These are phyloP conservation scores for Grigorovia transvaalensis DNA, from an alignment of 805 yeast species.

Conservation along the genomic window DNA sequence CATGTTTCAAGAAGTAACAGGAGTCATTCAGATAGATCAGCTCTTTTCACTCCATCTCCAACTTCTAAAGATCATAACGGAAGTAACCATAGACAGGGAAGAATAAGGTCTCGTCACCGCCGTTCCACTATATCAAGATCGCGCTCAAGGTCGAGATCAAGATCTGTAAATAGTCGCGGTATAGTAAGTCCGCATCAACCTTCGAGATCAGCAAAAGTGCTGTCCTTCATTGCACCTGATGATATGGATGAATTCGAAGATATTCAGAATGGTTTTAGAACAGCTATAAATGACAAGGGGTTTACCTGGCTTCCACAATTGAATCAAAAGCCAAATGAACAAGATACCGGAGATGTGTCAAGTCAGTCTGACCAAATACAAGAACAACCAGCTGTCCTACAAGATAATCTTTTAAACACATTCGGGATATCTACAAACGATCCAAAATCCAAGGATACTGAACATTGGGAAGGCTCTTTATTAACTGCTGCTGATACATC, in stretches of 20 bases:
- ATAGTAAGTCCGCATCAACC: constrained; percentile 9
- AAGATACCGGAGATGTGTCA: constrained; percentile 1
- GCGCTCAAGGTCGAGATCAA: constrained; percentile 2
- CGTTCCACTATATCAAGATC: not conserved
- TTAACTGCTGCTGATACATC: not conserved
- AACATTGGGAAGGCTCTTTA: constrained; percentile 3
- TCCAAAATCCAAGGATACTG: not conserved
- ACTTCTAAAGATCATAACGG: constrained; percentile 5
- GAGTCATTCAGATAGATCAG: not conserved
- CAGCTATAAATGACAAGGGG: constrained; percentile 20
- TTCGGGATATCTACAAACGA: not conserved
- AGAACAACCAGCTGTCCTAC: not conserved
- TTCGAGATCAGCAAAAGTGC: constrained; percentile 20
- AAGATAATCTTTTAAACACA: not conserved
- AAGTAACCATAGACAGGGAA: constrained; percentile 2
- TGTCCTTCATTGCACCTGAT: constrained; percentile 23
- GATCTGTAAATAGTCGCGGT: constrained; percentile 5
- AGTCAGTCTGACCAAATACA: not conserved
- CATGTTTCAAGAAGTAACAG: constrained; percentile 1
- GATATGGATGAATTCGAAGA: constrained; percentile 27
- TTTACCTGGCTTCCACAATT: constrained; percentile 24
- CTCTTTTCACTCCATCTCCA: not conserved
- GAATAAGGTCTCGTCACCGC: not conserved
- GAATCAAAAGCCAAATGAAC: constrained; percentile 1
- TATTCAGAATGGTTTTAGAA: constrained; percentile 23